phyloP scores from a whole-genome alignment of 1,284 basidiomycete species.

The Rhizoctonia solani region DNA sequence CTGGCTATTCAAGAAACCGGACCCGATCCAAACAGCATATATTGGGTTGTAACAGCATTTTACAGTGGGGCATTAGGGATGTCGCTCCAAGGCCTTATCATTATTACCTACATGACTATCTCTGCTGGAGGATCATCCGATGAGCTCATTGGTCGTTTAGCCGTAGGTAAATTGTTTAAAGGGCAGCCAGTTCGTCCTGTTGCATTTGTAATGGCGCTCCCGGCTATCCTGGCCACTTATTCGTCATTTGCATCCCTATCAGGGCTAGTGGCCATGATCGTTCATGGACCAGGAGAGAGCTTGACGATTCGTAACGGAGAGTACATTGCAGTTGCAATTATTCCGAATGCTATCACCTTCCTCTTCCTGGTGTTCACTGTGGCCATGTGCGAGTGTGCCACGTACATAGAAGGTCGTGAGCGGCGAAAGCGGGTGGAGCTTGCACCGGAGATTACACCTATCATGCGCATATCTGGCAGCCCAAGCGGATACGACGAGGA shows the following conservation, averaged over 20 bases:
- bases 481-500: no score
- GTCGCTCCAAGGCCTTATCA: constrained; percentile 5
- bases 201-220: constrained; percentile 3
- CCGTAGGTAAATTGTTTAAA: not conserved
- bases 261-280: not conserved
- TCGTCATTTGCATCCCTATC: not conserved
- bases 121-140: constrained; percentile 5
- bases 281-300: constrained; percentile 4
- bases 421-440: no score
- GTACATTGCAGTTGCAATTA: constrained; percentile 2
- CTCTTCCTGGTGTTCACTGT: not conserved
- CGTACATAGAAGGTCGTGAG: not conserved
- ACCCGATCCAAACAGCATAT: not conserved
- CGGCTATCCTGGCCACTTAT: constrained; percentile 4
- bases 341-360: constrained; percentile 1
- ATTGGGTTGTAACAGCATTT: not conserved
- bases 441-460: no score
- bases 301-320: not conserved
- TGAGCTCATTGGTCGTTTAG: constrained; percentile 7
- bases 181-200: not conserved
- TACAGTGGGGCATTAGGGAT: constrained; percentile 4
- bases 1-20: not conserved
- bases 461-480: no score
- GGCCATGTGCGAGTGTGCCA: constrained; percentile 4
- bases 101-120: constrained; percentile 13